Evolutionary conservation across 2,329 filamentous ascomycete genomes (phyloP).

Genomic region (Curvularia sp.): DNA sequence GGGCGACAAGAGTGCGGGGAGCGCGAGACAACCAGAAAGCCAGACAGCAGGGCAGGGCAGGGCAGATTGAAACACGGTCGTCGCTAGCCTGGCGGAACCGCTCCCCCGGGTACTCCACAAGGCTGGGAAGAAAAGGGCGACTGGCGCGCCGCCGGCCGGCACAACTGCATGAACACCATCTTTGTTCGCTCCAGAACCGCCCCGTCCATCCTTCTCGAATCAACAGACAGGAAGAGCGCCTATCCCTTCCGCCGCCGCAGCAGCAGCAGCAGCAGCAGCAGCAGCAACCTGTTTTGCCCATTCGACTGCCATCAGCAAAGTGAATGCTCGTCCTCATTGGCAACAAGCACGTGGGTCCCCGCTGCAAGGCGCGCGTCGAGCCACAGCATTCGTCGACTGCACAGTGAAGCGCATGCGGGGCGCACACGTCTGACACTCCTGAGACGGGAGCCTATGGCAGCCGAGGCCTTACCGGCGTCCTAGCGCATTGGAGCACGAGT

Average conservation of each 20-base stretch:
- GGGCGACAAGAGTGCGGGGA: constrained; percentile 31
- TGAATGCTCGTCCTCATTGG: constrained; percentile 8
- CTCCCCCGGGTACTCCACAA: constrained; percentile 26
- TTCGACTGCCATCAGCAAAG: constrained; percentile 6
- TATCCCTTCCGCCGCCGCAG: constrained; percentile 3
- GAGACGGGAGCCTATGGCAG: constrained; percentile 11
- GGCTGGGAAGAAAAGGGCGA: constrained; percentile 24
- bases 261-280: too few relatives aligned
- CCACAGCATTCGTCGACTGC: constrained; percentile 14
- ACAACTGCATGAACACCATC: constrained; percentile 20
- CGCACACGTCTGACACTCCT: constrained; percentile 13
- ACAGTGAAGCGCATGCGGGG: constrained; percentile 16
- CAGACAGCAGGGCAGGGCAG: not conserved
- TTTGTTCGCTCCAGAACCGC: constrained; percentile 5
- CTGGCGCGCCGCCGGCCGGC: constrained; percentile 15
- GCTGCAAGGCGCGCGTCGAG: constrained; percentile 8
- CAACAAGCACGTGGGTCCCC: constrained; percentile 9
- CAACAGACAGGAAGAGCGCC: constrained; percentile 3
- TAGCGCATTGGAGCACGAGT: constrained; percentile 8
- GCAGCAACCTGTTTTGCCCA: constrained; percentile 4
- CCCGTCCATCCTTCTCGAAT: constrained; percentile 7
- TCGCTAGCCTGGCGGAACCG: constrained; percentile 36
- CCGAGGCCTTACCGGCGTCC: constrained; percentile 11
- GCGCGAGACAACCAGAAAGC: constrained; percentile 3
- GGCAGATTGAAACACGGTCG: constrained; percentile 31